Evolutionary conservation across 805 yeast genomes (phyloP).

Genomic region (Dipodascus albidus): DNA sequence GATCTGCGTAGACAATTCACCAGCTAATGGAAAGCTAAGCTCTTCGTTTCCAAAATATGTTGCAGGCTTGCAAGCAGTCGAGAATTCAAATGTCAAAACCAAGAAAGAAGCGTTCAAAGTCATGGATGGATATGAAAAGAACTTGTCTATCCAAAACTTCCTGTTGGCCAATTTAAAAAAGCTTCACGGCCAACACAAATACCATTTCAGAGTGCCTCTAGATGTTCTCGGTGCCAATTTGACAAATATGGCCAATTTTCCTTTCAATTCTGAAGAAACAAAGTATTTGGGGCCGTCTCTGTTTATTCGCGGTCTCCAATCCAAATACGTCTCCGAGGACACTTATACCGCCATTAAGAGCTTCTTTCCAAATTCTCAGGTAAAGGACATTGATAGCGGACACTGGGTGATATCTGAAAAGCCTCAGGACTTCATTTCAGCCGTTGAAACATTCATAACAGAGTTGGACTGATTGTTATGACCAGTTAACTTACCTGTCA

Average conservation of each 20-base stretch:
- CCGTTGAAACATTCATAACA: constrained; percentile 42
- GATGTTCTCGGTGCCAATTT: constrained; percentile 55
- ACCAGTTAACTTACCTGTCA: neutral
- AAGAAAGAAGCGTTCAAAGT: constrained; percentile 58
- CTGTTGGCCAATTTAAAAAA: constrained; percentile 55
- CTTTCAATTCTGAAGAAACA: constrained; percentile 42
- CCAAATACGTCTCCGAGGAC: constrained; percentile 76
- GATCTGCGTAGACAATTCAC: constrained; percentile 83
- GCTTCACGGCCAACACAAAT: constrained; percentile 27
- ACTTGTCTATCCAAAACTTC: constrained; percentile 58
- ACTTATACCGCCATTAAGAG: constrained; percentile 57
- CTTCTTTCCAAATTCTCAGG: constrained; percentile 68
- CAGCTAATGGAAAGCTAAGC: constrained; percentile 50
- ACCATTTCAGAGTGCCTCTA: constrained; percentile 54
- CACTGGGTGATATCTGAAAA: constrained; percentile 89
- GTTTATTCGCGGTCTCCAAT: constrained; percentile 68
- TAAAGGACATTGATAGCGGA: constrained; percentile 69
- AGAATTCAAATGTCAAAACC: constrained; percentile 32
- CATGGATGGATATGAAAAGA: constrained; percentile 51
- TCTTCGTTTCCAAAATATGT: constrained; percentile 59
- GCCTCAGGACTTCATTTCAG: constrained; percentile 61
- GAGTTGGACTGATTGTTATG: neutral
- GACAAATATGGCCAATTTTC: constrained; percentile 66
- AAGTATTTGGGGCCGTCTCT: constrained; percentile 64
- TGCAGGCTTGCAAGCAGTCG: constrained; percentile 47